Evolutionary conservation across 1,284 basidiomycete species (phyloP), one percentile per base, ranked within the genome.

Genomic region (Rhizopogon hawkerae): DNA sequence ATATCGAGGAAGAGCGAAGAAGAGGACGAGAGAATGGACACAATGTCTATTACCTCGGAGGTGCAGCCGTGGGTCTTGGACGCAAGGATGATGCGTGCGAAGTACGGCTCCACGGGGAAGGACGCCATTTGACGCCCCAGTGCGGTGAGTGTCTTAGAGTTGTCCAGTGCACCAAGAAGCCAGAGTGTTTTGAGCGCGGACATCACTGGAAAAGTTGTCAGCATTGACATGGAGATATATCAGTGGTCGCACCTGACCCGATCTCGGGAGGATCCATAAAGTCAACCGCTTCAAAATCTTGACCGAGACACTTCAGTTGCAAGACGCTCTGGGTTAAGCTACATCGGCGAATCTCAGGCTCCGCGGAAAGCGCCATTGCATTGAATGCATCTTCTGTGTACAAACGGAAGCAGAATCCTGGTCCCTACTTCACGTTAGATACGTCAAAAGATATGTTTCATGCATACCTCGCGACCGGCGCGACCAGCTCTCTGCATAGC

Each of bases 291-390:
- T 86, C 83, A 0, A 92, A 72, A 57, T 94, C 81, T 58, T 88
- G 81, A 3, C 83, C 83, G 38, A 92, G 78, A 52, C 86, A 89
- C 60, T 89, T 88, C 23, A 96, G 74, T 60, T 94, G 86, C 18
- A 97, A 73, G 24, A 92, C 76, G 48, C 85, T 88, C 16, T 86
- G 85, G 3, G 88, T 82, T 39, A 97, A 72, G 62, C 88, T 89
- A 59, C 85, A 89, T 18, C 93, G 79, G 53, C 85, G 78, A 50
- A 97, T 95, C 66, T 97, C 93, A 1, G 93, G 93, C 56, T 87
- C 81, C 21, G 84, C 75, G 16, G 88, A 80, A 18, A 76, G 63
- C 1, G 72, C 68, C 75, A 96, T 78, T 10, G 70, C 66, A 41
- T 77, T 70, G 67, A 86, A 96, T 1, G 81, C 76, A 9, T 79